Evolutionary conservation across 164 flowering plant genomes (phyloP), one percentile per base, ranked within the genome.

Genomic region (Houttuynia cordata): DNA sequence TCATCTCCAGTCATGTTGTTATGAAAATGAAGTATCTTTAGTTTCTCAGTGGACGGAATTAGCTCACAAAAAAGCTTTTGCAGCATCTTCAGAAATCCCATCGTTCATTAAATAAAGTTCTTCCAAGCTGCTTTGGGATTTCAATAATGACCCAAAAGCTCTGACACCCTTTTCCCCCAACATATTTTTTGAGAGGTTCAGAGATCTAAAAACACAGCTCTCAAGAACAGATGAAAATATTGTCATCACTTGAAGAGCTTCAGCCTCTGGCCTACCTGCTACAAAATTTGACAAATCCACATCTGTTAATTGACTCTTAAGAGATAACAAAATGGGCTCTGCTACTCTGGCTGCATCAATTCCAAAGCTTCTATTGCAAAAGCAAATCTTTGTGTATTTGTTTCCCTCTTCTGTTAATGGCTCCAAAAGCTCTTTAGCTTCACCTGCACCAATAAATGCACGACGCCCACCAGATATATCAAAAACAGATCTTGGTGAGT

Each of bases 1-100:
- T 91, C 88, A 73, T 91, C 97, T 51, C 94, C 97, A 0, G 94
- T 91, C 97, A 91, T 91, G 56, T 91, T 91, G 66, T 88, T 88
- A 62, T 86, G 94, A 69, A 91, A 91, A 17, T 85, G 94, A 63
- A 91, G 89, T 56, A 90, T 67, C 64, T 40, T 83, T 37, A 93
- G 88, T 62, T 83, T 81, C 67, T 82, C 91, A n/a, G 91, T 88
- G 19, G 93, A 85, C 47, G 96, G 89, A 68, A 93, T 70, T 53
- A 88, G 65, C 71, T 90, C 95, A 60, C 74, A 75, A 24, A 93
- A n/a, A 87, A 51, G 99, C 97, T 64, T 51, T 70, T 19, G 97
- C 99, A 67, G 99, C 99, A 71, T 86, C 97, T 75, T 88, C 83
- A 7, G 97, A 90, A 54, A 93, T 93, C 37, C 99, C 99, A 74